phyloP scores from a whole-genome alignment of 345 rosid species.

The Noccaea caerulescens region DNA sequence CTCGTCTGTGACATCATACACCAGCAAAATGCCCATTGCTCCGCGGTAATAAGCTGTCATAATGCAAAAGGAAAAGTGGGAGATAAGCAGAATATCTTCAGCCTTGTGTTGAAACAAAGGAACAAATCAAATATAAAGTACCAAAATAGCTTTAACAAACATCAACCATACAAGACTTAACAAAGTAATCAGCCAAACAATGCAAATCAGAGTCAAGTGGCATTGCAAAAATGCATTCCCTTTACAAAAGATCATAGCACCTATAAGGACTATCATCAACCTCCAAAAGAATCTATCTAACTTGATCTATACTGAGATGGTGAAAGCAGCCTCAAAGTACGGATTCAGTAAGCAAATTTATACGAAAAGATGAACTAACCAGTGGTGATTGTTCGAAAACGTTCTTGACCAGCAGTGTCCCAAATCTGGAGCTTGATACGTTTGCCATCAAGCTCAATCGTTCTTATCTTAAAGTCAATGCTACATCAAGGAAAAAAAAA shows the following conservation, averaged over 20 bases:
- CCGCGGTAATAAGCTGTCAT: conserved; percentile 85
- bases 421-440: conserved; percentile 91
- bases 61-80: background rate
- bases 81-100: conserved; percentile 22
- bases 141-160: background rate
- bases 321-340: background rate
- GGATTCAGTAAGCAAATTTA: background rate
- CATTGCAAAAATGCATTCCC: conserved; percentile 13
- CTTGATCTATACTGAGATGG: background rate
- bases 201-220: conserved; percentile 4
- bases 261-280: background rate
- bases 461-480: conserved; percentile 94
- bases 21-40: conserved; percentile 92
- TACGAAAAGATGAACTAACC: conserved; percentile 45
- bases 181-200: conserved; percentile 5
- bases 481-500: conserved; percentile 40
- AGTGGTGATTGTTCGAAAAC: conserved; percentile 89
- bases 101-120: background rate
- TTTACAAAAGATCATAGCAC: conserved; percentile 19
- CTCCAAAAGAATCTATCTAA: conserved; percentile 8
- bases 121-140: background rate
- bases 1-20: conserved; percentile 88
- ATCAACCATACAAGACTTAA: background rate
- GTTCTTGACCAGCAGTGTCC: conserved; percentile 99
- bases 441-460: conserved; percentile 93